phyloP scores from a whole-genome alignment of 805 yeast species.

The Saccharomyces kudriavzevii region DNA sequence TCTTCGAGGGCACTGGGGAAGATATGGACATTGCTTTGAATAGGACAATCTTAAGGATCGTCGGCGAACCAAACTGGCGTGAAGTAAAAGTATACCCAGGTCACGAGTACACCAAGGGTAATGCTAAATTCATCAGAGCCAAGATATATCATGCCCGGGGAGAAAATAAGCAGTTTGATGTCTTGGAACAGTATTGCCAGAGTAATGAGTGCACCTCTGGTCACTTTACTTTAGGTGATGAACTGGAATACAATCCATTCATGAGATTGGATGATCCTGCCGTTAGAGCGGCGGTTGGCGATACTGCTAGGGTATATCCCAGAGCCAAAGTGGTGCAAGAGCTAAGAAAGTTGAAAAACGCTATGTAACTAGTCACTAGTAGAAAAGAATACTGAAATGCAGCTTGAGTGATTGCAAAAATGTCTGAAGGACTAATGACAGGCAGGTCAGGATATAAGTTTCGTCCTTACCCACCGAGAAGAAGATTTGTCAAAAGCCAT shows the following conservation, averaged over 20 bases:
- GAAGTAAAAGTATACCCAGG: conserved; percentile 78
- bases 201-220: conserved; percentile 77
- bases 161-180: conserved; percentile 40
- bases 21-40: conserved; percentile 74
- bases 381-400: neutral
- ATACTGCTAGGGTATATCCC: conserved; percentile 28
- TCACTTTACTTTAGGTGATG: conserved; percentile 74
- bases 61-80: conserved; percentile 28
- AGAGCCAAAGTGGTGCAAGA: conserved; percentile 57
- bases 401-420: neutral
- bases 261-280: conserved; percentile 65
- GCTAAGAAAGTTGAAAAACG: conserved; percentile 72
- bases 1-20: conserved; percentile 81
- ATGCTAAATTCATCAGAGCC: conserved; percentile 67
- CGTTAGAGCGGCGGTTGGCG: conserved; percentile 53
- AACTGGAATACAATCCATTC: conserved; percentile 78
- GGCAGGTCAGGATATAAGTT: neutral
- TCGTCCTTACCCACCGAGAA: neutral
- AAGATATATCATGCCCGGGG: conserved; percentile 40
- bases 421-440: conserved; percentile 8
- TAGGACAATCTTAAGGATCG: conserved; percentile 53
- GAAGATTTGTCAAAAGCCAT: conserved; percentile 5
- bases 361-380: conserved; percentile 25
- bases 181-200: conserved; percentile 43
- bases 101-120: conserved; percentile 86